A percentile compares a stretch with the other conserved stretches of the same genome.
phyloP scores from a whole-genome alignment of 306 rosid genomes.

The Trifolium pratense region DNA sequence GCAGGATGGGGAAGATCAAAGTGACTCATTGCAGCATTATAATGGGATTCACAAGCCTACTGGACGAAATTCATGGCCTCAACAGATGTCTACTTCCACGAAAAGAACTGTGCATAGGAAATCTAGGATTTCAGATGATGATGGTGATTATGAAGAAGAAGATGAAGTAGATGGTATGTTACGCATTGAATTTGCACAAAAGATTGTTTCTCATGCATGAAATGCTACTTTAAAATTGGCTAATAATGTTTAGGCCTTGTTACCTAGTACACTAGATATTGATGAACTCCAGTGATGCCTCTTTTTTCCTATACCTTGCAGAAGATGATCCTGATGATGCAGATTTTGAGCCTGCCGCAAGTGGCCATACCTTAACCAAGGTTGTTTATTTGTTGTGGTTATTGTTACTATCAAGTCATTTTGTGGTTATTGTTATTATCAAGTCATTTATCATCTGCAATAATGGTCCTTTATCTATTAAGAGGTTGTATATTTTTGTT shows the following conservation, averaged over 20 bases:
- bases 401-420: constrained; percentile 28
- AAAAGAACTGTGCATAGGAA: constrained; percentile 55
- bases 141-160: constrained; percentile 92
- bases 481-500: constrained; percentile 24
- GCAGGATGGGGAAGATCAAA: constrained; percentile 91
- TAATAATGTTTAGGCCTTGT: not conserved
- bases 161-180: constrained; percentile 84
- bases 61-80: constrained; percentile 69
- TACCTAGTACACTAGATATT: constrained; percentile 26
- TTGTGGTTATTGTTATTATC: constrained; percentile 15
- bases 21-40: constrained; percentile 66
- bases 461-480: not conserved
- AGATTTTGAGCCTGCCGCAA: constrained; percentile 82
- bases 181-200: constrained; percentile 23
- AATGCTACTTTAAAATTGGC: constrained; percentile 26
- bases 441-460: constrained; percentile 33
- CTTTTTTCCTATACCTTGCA: constrained; percentile 49
- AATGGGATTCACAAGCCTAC: constrained; percentile 55
- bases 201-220: constrained; percentile 38
- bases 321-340: constrained; percentile 98
- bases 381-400: constrained; percentile 46
- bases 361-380: constrained; percentile 73
- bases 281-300: constrained; percentile 26
- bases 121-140: constrained; percentile 60
- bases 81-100: constrained; percentile 50